A percentile compares a stretch with the other conserved stretches of the same genome.
phyloP scores from a whole-genome alignment of 2,329 filamentous ascomycete species.

The Lachnellula occidentalis region DNA sequence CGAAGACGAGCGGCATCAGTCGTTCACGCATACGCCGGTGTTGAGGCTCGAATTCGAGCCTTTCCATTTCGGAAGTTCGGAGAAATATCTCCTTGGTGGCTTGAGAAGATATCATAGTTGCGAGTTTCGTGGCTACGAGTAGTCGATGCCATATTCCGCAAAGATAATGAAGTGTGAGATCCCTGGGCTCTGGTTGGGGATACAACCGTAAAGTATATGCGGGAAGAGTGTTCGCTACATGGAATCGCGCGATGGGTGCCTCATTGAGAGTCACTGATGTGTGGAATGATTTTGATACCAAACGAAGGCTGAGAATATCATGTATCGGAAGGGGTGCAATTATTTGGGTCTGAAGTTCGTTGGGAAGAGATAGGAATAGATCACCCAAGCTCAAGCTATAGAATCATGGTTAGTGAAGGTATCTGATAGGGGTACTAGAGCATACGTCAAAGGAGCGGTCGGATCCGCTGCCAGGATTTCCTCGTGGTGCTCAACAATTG shows the following conservation, averaged over 20 bases:
- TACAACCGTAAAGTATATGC: slow-evolving; percentile 56
- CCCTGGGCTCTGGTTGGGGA: slow-evolving; percentile 42
- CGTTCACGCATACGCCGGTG: slow-evolving; percentile 59
- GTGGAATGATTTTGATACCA: slow-evolving; percentile 55
- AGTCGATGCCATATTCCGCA: slow-evolving; percentile 62
- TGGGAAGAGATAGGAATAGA: slow-evolving; percentile 53
- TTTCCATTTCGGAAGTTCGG: slow-evolving; percentile 49
- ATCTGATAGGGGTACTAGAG: not conserved
- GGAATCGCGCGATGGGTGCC: slow-evolving; percentile 54
- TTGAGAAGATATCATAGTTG: slow-evolving; percentile 57
- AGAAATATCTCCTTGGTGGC: slow-evolving; percentile 62
- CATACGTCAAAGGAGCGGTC: slow-evolving; percentile 19
- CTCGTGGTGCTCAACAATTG: slow-evolving; percentile 26
- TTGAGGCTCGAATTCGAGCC: slow-evolving; percentile 53
- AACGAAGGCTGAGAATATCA: slow-evolving; percentile 53
- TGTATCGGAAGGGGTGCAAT: slow-evolving; percentile 54
- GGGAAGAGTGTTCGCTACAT: slow-evolving; percentile 54
- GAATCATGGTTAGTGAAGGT: slow-evolving; percentile 9
- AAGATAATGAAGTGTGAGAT: slow-evolving; percentile 54
- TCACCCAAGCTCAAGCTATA: slow-evolving; percentile 44
- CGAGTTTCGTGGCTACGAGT: slow-evolving; percentile 58
- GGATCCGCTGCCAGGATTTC: slow-evolving; percentile 23
- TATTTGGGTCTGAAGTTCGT: slow-evolving; percentile 58
- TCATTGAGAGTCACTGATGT: slow-evolving; percentile 55
- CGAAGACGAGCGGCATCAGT: slow-evolving; percentile 58